These are phyloP conservation scores for Sarcodon sp. DNA, from an alignment of 768 basidiomycete species.

Conservation along the genomic window DNA sequence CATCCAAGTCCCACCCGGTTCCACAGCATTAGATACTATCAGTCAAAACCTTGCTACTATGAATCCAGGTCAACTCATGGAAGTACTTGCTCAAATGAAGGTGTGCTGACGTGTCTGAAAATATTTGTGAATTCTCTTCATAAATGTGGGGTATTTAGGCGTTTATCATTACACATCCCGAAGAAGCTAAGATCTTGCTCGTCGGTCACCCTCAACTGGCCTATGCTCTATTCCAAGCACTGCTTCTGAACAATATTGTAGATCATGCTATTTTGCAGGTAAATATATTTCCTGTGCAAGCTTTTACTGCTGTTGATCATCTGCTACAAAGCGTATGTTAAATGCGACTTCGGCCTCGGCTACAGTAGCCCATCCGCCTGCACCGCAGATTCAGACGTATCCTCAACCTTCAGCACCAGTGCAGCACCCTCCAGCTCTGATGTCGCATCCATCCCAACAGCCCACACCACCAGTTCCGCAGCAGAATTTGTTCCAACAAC, in stretches of 20 bases:
- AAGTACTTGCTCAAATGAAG: conserved; percentile 98
- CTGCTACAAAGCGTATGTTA: conserved; percentile 30
- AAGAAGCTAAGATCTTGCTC: conserved; percentile 74
- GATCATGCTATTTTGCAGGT: conserved; percentile 78
- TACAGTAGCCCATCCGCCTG: conserved; percentile 11
- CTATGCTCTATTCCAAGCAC: conserved; percentile 91
- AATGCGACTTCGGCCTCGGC: conserved; percentile 21
- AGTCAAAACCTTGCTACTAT: conserved; percentile 77
- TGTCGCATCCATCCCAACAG: conserved; percentile 14
- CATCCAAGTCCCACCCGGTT: conserved; percentile 56
- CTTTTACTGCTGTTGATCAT: neutral
- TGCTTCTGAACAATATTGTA: conserved; percentile 88
- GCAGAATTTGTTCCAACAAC: conserved; percentile 19
- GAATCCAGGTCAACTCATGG: conserved; percentile 75
- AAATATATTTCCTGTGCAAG: conserved; percentile 9
- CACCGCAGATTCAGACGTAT: conserved; percentile 9
- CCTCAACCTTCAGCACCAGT: conserved; percentile 1
- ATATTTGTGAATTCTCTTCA: neutral
- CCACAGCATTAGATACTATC: conserved; percentile 69
- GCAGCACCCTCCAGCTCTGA: conserved; percentile 5
- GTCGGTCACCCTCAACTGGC: conserved; percentile 83
- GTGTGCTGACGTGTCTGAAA: conserved; percentile 27
- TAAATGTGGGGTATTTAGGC: conserved; percentile 37
- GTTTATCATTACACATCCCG: conserved; percentile 84
- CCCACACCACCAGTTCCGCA: conserved; percentile 17